Conservation (phyloP, 345 rosid genomes). For the Eucalyptus viminalis region DNA sequence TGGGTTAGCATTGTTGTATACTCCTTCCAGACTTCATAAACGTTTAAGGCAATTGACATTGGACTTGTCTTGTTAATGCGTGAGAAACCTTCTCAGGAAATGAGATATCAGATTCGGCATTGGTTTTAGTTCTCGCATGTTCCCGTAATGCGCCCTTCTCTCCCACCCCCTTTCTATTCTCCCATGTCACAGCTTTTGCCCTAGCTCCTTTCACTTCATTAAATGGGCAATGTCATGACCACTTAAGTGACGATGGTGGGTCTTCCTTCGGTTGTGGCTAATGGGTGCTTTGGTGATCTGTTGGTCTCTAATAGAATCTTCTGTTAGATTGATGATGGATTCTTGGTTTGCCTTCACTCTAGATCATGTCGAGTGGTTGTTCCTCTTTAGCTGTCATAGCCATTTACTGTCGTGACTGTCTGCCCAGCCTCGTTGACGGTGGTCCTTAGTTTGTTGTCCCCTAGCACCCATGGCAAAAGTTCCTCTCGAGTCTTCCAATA, state of each 20-base stretch:
- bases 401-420: not conserved
- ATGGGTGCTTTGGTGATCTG: not conserved
- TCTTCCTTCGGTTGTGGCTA: not conserved
- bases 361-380: not conserved
- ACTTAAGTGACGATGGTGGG: not conserved
- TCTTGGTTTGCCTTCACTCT: not conserved
- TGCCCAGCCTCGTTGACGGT: not conserved
- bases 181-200: not conserved
- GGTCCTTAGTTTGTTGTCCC: not conserved
- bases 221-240: not conserved
- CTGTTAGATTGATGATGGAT: not conserved
- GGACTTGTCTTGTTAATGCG: not conserved
- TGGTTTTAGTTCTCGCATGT: not conserved
- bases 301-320: not conserved
- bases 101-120: not conserved
- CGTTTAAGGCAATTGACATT: not conserved
- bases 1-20: not conserved
- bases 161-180: not conserved
- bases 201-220: not conserved
- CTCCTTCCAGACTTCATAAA: not conserved
- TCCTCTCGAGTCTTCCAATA: not conserved
- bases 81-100: not conserved
- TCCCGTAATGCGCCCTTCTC: not conserved
- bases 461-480: not conserved
- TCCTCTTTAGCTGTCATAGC: not conserved